Evolutionary conservation across 2,329 filamentous ascomycete species (phyloP), one percentile per base, ranked within the genome.

Genomic region (Davidsoniella australis): DNA sequence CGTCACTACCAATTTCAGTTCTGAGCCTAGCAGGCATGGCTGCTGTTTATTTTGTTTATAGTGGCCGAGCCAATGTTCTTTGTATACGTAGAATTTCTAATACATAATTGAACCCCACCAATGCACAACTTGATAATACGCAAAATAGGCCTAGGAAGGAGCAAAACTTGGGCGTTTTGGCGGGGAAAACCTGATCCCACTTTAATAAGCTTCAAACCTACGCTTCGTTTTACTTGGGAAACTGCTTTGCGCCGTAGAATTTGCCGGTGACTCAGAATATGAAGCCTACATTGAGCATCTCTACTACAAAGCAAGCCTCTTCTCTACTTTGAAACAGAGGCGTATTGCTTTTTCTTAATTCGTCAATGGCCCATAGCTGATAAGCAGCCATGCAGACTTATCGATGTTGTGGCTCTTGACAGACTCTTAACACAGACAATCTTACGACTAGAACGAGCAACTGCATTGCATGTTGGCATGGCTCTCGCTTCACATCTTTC

Each of bases 21-120:
- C 2, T 16, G 2, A 46, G 29, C 4, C 29, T 12, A 33, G 29
- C 12, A 12, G 26, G 8, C 26, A 12, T 33, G 10, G 4, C 41
- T 29, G 29, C 24, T n/a, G 20, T 43, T 8, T 43, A 44, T 29
- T 43, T 43, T n/a, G 12, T 29, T 7, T 39, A 44, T 24, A 23
- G 26, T 33, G 16, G 40, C 18, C 29, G 20, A 44, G n/a, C 23
- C 9, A 43, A n/a, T 43, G 23, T 26, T 14, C 14, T 42, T 42
- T 42, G 40, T 20, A 20, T 29, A 29, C 18, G 23, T 16, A 26
- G 41, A 24, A 43, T 16, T 10, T 16, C 23, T 23, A 17, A 47
- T n/a, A 23, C 36, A 23, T 24, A 48, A 20, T 48, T 41, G 29
- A 23, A 48, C 46, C 38, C 39, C 46, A 42, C 46, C 20, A 24